phyloP scores from a whole-genome alignment of 495 filamentous ascomycete species.

The Endocarpon pusillum region DNA sequence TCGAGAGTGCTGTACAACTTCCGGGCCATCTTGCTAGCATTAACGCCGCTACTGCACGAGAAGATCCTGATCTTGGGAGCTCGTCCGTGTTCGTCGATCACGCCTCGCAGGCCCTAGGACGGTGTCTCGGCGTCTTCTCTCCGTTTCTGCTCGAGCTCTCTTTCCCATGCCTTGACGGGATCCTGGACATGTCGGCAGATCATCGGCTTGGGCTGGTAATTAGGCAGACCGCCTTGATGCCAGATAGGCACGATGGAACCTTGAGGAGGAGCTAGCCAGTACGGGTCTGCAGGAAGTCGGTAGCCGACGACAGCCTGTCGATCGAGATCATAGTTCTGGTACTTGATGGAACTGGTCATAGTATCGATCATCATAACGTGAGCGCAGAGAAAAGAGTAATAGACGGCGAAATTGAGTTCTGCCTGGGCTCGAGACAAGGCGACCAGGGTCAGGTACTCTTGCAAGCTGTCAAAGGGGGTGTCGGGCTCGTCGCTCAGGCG shows the following conservation, averaged over 20 bases:
- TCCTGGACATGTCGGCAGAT: constrained; percentile 12
- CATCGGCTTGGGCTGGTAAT: constrained; percentile 17
- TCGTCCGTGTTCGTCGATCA: too few species aligned
- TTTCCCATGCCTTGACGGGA: constrained; percentile 13
- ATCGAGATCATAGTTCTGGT: constrained; percentile 11
- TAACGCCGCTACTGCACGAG: constrained; percentile 13
- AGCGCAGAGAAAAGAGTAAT: constrained; percentile 10
- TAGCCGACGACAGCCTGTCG: constrained; percentile 10
- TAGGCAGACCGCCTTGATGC: constrained; percentile 14
- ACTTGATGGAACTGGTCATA: constrained; percentile 14
- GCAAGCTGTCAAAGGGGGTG: not conserved
- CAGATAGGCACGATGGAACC: constrained; percentile 17
- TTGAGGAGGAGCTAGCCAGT: constrained; percentile 15
- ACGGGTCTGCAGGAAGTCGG: constrained; percentile 14
- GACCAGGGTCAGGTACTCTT: not conserved
- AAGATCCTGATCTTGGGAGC: constrained; percentile 3
- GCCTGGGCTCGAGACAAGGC: constrained; percentile 8
- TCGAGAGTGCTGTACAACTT: too few species aligned
- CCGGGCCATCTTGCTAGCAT: constrained; percentile 12
- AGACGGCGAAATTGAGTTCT: constrained; percentile 14
- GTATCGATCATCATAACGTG: constrained; percentile 10
- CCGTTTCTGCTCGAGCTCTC: constrained; percentile 4
- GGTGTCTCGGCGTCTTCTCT: too few species aligned
- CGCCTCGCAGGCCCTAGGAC: too few species aligned
- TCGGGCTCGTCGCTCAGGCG: constrained; percentile 1